These are phyloP conservation scores for Hypoxylon sp. DNA, from an alignment of 2,329 filamentous ascomycete genomes.

Conservation along the genomic window DNA sequence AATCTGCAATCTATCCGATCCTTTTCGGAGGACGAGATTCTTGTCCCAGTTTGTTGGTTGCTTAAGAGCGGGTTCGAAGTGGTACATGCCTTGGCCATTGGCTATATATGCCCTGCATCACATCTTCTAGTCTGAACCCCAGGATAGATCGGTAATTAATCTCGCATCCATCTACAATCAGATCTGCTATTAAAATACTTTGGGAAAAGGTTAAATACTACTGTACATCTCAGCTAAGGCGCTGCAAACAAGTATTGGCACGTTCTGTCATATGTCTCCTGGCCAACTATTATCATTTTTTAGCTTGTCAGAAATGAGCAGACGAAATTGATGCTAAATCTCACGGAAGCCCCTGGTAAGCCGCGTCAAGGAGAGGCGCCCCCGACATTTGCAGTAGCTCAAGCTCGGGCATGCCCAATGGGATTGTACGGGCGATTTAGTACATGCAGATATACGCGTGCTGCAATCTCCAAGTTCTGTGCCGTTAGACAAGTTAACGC, in stretches of 20 bases:
- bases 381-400: slow-evolving; percentile 2
- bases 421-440: background rate
- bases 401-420: slow-evolving; percentile 11
- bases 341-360: slow-evolving; percentile 1
- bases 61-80: background rate
- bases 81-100: slow-evolving; percentile 1
- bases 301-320: slow-evolving; percentile 4
- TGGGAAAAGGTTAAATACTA: background rate
- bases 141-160: background rate
- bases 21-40: background rate
- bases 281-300: background rate
- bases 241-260: background rate
- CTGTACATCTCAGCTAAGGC: background rate
- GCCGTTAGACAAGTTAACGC: slow-evolving; percentile 6
- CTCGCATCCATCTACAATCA: background rate
- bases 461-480: slow-evolving; percentile 8
- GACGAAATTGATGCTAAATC: slow-evolving; percentile 8
- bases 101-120: slow-evolving; percentile 1
- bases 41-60: background rate
- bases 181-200: background rate
- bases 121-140: background rate
- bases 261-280: background rate
- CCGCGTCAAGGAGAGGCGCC: slow-evolving; percentile 3
- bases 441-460: slow-evolving; percentile 7
- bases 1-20: background rate